Base-by-base conservation (phyloP, 2,329 filamentous ascomycete genomes). In the Colletotrichum tabaci region DNA sequence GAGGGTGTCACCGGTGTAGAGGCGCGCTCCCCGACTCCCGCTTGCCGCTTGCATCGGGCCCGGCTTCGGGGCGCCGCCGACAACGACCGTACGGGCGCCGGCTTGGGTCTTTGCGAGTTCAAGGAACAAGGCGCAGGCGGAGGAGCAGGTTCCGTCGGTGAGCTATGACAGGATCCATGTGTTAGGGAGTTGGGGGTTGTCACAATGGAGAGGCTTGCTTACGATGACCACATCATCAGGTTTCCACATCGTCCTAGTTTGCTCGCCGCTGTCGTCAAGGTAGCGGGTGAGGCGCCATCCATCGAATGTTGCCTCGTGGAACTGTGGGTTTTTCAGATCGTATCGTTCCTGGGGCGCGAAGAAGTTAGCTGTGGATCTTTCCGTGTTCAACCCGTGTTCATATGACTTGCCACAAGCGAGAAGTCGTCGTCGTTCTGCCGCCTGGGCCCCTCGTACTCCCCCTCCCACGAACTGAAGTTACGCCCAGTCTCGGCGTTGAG, bases 41-140 rank as follows among this genome's bases (percentile, higher is more conserved):
- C 89, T 89, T 2, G 91, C 80, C 2, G 82, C 83, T 79, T 91
- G 88, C 81, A 90, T 91, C 2, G 87, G 85, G 2, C 77, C 77
- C 2, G 80, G 72, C 10, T 80, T 79, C 0, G 89, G 85, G 8
- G 88, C 84, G 2, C 90, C 90, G 18, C 90, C 90, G 26, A 90
- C 82, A 1, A 84, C 84, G 57, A 92, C 83, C 47, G 87, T 87
- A 72, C 86, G 87, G 2, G 92, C 86, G n/a, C 86, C 85, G 35
- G 82, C 84, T 66, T 84, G 82, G 71, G 82, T 79, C 8, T 84
- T 84, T 83, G 91, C 85, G 42, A 90, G 82, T 60, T 89, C 85
- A 18, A 83, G 82, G 77, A 91, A 89, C 52, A 89, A 80, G 40
- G 88, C 85, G 77, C 90, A 92, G 4, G 90, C 89, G 0, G 88